These are phyloP conservation scores for Didymella pomorum DNA, from an alignment of 2,329 filamentous ascomycete species.

Conservation along the genomic window DNA sequence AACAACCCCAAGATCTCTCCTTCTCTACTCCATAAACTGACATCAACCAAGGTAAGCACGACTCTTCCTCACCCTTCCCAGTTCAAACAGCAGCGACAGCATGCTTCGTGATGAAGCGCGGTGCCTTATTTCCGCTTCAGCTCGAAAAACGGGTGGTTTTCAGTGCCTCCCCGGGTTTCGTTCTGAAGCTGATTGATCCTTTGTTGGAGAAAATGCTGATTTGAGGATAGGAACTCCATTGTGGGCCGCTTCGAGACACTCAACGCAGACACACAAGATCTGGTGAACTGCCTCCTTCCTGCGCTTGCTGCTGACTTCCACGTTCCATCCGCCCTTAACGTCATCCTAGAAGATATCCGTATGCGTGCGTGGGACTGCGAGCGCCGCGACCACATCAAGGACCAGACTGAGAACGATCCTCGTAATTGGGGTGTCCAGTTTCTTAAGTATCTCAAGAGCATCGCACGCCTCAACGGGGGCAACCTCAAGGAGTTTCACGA, in stretches of 20 bases:
- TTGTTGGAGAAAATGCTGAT: background rate
- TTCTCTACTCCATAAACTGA: background rate
- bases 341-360: conserved; percentile 47
- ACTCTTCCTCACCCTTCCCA: background rate
- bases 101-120: background rate
- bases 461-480: conserved; percentile 40
- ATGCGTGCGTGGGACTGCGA: conserved; percentile 50
- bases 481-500: conserved; percentile 38
- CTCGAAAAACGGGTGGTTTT: too few relatives aligned
- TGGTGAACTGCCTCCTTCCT: conserved; percentile 44
- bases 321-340: conserved; percentile 31
- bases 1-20: background rate
- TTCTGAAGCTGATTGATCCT: too few relatives aligned
- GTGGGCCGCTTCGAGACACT: conserved; percentile 46
- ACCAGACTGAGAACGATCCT: conserved; percentile 44
- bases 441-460: conserved; percentile 44
- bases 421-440: conserved; percentile 50
- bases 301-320: conserved; percentile 39
- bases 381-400: conserved; percentile 45
- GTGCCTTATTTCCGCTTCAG: too few relatives aligned
- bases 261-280: conserved; percentile 44
- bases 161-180: too few relatives aligned
- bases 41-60: conserved; percentile 8
- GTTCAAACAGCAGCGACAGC: background rate
- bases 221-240: background rate